A percentile compares a stretch with the other conserved stretches of the same genome.
phyloP scores from a whole-genome alignment of 768 basidiomycete genomes.

The Tephrocybe sp. region DNA sequence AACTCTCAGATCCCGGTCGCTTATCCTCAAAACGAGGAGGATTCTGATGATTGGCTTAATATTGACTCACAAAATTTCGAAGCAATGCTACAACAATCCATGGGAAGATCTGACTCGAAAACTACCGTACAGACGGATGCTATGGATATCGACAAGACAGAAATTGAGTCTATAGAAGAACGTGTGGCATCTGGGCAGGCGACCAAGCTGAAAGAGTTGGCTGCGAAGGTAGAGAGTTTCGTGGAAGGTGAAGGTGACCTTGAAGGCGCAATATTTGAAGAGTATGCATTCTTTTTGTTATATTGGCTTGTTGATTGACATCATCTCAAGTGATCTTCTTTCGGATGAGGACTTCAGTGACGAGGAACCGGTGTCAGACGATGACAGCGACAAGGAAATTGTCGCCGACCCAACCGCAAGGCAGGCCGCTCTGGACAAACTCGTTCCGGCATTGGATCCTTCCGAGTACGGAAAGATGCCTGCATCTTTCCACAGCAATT shows the following conservation, averaged over 20 bases:
- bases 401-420: conserved; percentile 38
- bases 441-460: conserved; percentile 78
- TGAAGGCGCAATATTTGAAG: conserved; percentile 87
- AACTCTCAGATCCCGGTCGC: neutral
- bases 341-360: conserved; percentile 68
- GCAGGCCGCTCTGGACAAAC: conserved; percentile 70
- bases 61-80: conserved; percentile 79
- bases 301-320: conserved; percentile 5
- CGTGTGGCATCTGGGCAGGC: conserved; percentile 65
- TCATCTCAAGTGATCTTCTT: conserved; percentile 52
- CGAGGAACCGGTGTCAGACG: conserved; percentile 51
- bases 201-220: conserved; percentile 68
- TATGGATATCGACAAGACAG: conserved; percentile 50
- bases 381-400: conserved; percentile 37
- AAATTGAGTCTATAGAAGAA: conserved; percentile 41
- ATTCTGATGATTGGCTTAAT: conserved; percentile 79
- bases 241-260: conserved; percentile 88
- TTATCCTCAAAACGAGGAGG: conserved; percentile 15
- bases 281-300: conserved; percentile 47
- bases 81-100: conserved; percentile 56
- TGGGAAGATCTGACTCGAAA: conserved; percentile 19
- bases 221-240: conserved; percentile 86
- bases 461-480: conserved; percentile 92
- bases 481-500: conserved; percentile 64
- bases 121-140: conserved; percentile 21